These are phyloP conservation scores for Pythium guiyangense DNA, from an alignment of 352 stramenopile species.

Conservation along the genomic window DNA sequence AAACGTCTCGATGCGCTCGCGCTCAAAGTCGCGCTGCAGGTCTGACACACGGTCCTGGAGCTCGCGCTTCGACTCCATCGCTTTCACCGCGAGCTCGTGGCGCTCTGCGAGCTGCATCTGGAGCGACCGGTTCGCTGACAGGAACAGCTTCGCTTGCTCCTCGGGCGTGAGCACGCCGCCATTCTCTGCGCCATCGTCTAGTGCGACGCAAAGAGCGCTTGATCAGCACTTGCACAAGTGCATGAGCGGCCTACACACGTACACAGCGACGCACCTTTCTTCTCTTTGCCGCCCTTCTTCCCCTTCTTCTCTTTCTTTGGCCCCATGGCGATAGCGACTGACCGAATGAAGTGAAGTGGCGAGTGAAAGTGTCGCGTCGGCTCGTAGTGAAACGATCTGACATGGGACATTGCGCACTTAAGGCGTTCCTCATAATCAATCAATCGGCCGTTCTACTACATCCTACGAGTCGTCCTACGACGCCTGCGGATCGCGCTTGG, in stretches of 20 bases:
- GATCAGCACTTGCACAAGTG: too few relatives aligned
- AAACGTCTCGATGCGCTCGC: conserved; percentile 83
- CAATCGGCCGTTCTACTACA: neutral
- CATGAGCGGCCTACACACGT: too few relatives aligned
- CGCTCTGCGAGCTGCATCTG: conserved; percentile 88
- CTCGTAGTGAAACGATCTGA: too few relatives aligned
- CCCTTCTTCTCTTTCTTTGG: conserved; percentile 77
- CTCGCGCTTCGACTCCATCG: conserved; percentile 86
- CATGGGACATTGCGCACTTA: too few relatives aligned
- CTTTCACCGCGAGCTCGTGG: conserved; percentile 81
- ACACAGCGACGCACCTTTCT: conserved; percentile 44
- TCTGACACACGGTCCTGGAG: conserved; percentile 77
- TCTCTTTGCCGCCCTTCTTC: conserved; percentile 62
- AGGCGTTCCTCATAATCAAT: neutral
- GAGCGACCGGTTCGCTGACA: conserved; percentile 78
- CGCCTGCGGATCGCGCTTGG: conserved; percentile 38
- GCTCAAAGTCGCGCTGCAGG: conserved; percentile 85
- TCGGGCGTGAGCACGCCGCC: conserved; percentile 68
- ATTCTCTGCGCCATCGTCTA: conserved; percentile 73
- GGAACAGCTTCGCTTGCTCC: conserved; percentile 83
- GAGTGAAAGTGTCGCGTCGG: too few relatives aligned
- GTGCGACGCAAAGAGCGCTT: neutral
- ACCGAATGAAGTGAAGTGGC: too few relatives aligned
- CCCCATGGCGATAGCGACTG: too few relatives aligned
- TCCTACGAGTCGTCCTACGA: conserved; percentile 3